phyloP scores from a whole-genome alignment of 345 rosid species.

The Eucalyptus polybractea region DNA sequence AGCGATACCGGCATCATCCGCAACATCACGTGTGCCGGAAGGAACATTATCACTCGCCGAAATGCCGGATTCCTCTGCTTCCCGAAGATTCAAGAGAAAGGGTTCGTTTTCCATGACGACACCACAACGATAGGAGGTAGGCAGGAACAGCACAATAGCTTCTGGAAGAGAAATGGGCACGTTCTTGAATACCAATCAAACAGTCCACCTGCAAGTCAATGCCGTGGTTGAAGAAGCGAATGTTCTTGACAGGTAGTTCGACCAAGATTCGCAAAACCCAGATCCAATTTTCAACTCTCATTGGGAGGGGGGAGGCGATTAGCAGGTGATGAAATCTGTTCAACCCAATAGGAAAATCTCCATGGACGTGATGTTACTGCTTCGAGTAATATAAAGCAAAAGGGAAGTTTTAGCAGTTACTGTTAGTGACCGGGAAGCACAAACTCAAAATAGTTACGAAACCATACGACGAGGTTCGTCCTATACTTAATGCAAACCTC shows the following conservation, averaged over 20 bases:
- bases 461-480: background rate
- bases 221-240: background rate
- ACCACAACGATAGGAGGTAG: background rate
- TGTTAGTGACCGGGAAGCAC: background rate
- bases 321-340: background rate
- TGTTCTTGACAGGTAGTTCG: background rate
- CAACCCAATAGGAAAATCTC: background rate
- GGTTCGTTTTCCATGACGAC: constrained; percentile 22
- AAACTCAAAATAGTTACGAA: background rate
- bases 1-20: constrained; percentile 14
- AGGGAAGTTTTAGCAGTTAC: background rate
- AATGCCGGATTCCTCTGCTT: background rate
- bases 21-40: background rate
- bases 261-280: background rate
- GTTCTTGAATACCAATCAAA: background rate
- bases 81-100: constrained; percentile 14
- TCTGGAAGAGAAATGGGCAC: background rate
- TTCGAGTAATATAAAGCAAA: background rate
- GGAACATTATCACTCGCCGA: background rate
- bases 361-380: background rate
- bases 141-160: background rate
- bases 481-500: background rate
- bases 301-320: background rate
- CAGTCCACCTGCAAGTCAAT: background rate
- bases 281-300: background rate